A percentile compares a stretch with the other conserved stretches of the same genome.
Evolutionary conservation across 306 rosid genomes (phyloP).

Genomic region (Citrullus colocynthis): DNA sequence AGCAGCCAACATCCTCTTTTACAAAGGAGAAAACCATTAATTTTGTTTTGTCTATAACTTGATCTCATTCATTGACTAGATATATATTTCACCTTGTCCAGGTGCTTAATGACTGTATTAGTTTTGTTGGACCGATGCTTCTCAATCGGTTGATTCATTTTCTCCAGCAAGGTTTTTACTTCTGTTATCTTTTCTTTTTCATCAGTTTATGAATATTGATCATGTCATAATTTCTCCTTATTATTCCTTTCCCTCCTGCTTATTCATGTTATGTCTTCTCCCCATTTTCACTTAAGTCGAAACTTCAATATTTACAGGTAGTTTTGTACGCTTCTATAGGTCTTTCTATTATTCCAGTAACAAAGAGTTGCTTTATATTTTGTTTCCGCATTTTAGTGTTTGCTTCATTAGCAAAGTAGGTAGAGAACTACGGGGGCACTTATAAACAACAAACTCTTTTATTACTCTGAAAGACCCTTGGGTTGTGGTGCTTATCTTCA

Average conservation of each 20-base stretch:
- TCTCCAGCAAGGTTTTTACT: constrained; percentile 67
- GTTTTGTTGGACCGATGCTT: constrained; percentile 90
- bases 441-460: background rate
- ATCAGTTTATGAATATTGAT: background rate
- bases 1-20: background rate
- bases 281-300: background rate
- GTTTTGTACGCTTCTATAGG: background rate
- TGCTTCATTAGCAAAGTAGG: background rate
- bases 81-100: constrained; percentile 16
- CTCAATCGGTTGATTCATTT: constrained; percentile 77
- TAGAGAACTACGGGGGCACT: background rate
- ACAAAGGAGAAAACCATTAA: background rate
- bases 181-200: background rate
- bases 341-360: background rate
- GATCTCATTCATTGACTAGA: background rate
- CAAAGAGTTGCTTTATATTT: background rate
- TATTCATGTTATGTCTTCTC: background rate
- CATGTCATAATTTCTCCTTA: background rate
- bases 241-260: background rate
- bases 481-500: background rate
- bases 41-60: background rate
- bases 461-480: background rate
- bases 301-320: background rate
- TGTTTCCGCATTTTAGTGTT: background rate
- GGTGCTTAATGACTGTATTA: constrained; percentile 81